A percentile compares a stretch with the other conserved stretches of the same genome.
Evolutionary conservation across 148 eudicot species (phyloP).

Genomic region (Arbutus unedo): DNA sequence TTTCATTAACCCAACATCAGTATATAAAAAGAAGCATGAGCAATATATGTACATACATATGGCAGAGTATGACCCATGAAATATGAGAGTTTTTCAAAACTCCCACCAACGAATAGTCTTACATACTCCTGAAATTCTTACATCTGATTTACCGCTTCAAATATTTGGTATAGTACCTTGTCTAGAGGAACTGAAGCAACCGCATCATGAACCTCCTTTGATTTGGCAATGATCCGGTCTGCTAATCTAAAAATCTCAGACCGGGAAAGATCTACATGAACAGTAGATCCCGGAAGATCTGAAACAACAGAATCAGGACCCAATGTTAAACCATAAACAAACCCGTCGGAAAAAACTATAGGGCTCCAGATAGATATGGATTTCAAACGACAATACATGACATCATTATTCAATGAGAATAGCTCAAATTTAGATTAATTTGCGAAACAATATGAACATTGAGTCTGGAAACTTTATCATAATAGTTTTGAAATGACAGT

Average conservation of each 20-base stretch:
- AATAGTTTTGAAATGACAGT: not conserved
- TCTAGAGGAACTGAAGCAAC: conserved; percentile 77
- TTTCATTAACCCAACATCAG: conserved; percentile 5
- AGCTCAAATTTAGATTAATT: not conserved
- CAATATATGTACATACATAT: not conserved
- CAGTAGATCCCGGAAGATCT: conserved; percentile 71
- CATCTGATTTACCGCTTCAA: not conserved
- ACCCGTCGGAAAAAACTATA: not conserved
- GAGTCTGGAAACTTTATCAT: too few relatives aligned
- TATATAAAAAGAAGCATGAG: not conserved
- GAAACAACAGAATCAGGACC: conserved; percentile 14
- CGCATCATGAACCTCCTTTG: conserved; percentile 65
- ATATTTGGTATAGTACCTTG: conserved; percentile 47
- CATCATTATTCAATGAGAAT: not conserved
- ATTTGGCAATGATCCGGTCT: conserved; percentile 64
- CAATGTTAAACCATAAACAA: not conserved
- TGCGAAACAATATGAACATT: too few relatives aligned
- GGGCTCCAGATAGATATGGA: not conserved
- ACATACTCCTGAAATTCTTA: not conserved
- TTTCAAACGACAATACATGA: not conserved
- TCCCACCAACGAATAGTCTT: not conserved
- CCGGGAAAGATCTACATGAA: conserved; percentile 58
- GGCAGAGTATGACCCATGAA: too few relatives aligned
- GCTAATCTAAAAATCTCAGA: conserved; percentile 63
- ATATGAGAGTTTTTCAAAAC: too few relatives aligned